These are phyloP conservation scores for Colletotrichum incanum DNA, from an alignment of 2,329 filamentous ascomycete genomes.

Conservation along the genomic window DNA sequence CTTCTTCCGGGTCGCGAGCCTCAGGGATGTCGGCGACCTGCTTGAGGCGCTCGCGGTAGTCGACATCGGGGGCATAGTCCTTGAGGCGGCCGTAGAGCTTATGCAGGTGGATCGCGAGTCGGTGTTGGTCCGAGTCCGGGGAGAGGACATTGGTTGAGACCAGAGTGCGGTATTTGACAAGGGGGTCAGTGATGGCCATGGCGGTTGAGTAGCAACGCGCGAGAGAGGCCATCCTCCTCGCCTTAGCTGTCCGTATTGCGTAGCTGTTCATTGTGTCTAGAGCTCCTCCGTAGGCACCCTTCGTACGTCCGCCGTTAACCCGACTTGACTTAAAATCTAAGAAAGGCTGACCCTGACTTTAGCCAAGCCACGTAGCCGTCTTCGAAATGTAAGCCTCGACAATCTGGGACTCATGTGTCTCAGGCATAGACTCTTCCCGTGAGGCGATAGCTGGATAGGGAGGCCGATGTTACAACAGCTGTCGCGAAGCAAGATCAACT, in stretches of 20 bases:
- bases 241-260: slow-evolving; percentile 44
- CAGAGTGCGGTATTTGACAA: slow-evolving; percentile 82
- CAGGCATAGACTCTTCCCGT: not conserved
- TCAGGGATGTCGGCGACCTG: slow-evolving; percentile 69
- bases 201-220: slow-evolving; percentile 59
- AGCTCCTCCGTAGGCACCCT: not conserved
- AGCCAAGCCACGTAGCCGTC: not conserved
- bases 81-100: slow-evolving; percentile 83
- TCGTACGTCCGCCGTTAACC: too few relatives aligned
- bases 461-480: not conserved
- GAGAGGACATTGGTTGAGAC: slow-evolving; percentile 76
- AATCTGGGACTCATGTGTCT: not conserved
- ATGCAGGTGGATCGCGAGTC: slow-evolving; percentile 82
- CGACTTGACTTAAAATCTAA: not conserved
- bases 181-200: slow-evolving; percentile 78
- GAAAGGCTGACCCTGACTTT: not conserved
- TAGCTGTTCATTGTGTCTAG: slow-evolving; percentile 17
- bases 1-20: slow-evolving; percentile 49
- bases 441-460: not conserved
- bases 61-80: slow-evolving; percentile 81
- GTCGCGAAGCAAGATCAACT: not conserved
- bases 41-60: slow-evolving; percentile 77
- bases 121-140: slow-evolving; percentile 81
- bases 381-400: not conserved
- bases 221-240: slow-evolving; percentile 12